Evolutionary conservation across 106 monocot species (phyloP), one percentile per base, ranked within the genome.

Genomic region (Triglochin maritima): DNA sequence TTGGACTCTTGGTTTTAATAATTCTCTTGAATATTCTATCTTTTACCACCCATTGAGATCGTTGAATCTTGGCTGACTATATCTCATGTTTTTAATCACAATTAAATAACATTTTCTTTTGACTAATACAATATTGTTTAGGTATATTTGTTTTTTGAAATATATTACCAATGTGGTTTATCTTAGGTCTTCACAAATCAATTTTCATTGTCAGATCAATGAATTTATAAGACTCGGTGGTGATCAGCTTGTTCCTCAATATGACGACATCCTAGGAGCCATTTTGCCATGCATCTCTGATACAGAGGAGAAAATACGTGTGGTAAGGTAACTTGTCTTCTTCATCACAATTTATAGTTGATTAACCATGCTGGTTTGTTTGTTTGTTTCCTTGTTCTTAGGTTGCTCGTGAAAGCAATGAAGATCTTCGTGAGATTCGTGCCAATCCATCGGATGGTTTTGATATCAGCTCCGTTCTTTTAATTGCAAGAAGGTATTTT

Each of bases 361-460:
- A 12, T 53, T 10, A 17, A 61, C 17, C 60, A 61, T 11, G 12
- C 60, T 29, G 8, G 7, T 29, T 29, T 29, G 29, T 29, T n/a
- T n/a, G n/a, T 64, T 53, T 46, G 15, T 51, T 2, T 56, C 10
- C 4, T 17, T 44, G 5, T 69, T 29, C 29, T 29, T 57, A 71
- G 90, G 82, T 90, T 83, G 90, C 95, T 48, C 87, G 90, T 74
- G 95, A 95, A 83, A 95, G 90, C 17, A 95, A 95, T 87, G 90
- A 90, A 51, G 95, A 90, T 62, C 90, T 95, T 77, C 87, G 95
- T 58, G 64, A 72, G 44, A 79, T 95, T 57, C 78, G 61, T 70
- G 87, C 83, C 69, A 83, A 90, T 76, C 87, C 90, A 49, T 59
- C 85, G 57, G 90, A 85, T 66, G 85, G 87, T 66, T 95, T 93